Evolutionary conservation across 2,329 filamentous ascomycete species (phyloP).

Genomic region (Microthyrium microscopicum): DNA sequence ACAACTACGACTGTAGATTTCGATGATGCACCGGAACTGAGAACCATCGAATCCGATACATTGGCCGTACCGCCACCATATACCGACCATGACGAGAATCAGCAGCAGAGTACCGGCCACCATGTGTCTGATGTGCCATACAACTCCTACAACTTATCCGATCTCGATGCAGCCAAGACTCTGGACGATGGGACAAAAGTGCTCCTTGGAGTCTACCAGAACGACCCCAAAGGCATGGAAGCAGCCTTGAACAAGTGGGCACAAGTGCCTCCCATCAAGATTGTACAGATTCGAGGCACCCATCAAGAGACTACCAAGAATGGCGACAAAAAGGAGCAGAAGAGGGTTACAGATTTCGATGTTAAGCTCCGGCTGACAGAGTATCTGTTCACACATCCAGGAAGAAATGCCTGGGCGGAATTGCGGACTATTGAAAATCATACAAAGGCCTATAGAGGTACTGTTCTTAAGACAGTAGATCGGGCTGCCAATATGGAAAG

Average conservation of each 20-base stretch:
- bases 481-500: constrained; percentile 26
- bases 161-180: constrained; percentile 2
- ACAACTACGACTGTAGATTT: constrained; percentile 22
- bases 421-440: constrained; percentile 35
- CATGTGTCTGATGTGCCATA: background rate
- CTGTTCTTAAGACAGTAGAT: constrained; percentile 34
- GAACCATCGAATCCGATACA: constrained; percentile 1
- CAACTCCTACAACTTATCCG: background rate
- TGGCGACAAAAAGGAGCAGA: constrained; percentile 20
- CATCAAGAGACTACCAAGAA: constrained; percentile 20
- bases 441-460: constrained; percentile 49
- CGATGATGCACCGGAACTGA: constrained; percentile 16
- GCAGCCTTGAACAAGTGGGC: constrained; percentile 15
- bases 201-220: constrained; percentile 18
- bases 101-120: constrained; percentile 1
- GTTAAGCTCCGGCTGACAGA: constrained; percentile 18
- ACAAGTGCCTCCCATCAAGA: constrained; percentile 15
- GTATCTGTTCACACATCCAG: constrained; percentile 15
- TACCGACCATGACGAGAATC: constrained; percentile 11
- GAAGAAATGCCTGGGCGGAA: constrained; percentile 14
- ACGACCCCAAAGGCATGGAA: constrained; percentile 18
- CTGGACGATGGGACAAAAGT: constrained; percentile 8
- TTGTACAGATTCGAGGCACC: constrained; percentile 21
- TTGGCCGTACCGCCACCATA: constrained; percentile 20
- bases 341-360: constrained; percentile 20